Base-by-base conservation (phyloP, 1,139 yeast genomes). In the Geotrichum phurueaensis region DNA sequence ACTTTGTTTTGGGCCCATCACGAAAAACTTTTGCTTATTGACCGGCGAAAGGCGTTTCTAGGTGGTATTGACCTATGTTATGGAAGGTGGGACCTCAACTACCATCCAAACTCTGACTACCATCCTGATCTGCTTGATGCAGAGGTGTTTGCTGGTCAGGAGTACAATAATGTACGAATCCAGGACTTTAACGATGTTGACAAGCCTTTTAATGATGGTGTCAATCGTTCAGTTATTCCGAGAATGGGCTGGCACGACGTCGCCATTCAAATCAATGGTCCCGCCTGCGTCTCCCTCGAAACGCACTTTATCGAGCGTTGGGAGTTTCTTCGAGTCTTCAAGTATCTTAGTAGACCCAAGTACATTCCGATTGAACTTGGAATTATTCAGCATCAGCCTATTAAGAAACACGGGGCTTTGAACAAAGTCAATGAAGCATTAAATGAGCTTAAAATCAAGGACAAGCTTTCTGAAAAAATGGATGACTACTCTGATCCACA, bases 1-100 rank as follows among this genome's bases (percentile, higher is more conserved):
- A 84, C 86, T 2, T 83, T 78, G 65, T 84, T 83, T 68, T 84
- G 87, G 87, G 87, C 87, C 0, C 87, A 84, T 69, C 87, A 84
- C 69, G 87, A 84, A 66, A 84, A 84, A 66, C 71, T 84, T 57
- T 78, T 84, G 66, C 77, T 84, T 54, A 70, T 84, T 56, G 87
- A 84, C 69, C 83, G 81, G 60, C 78, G 83, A 0, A 77, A 81
- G 50, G 84, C 85, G 25, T 84, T 84, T 64, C 68, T 84, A 56
- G 87, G 87, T 18, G 87, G 87, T 49, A 79, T 84, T 64, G 87
- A 84, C 70, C 74, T 84, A 59, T 84, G 87, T 68, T 84, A 77
- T 66, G 87, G 87, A 43, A 77, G 87, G 66, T 84, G 74, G 68
- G 87, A 84, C 71, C 82, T 86, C 0, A 85, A 86, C 2, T 86